Evolutionary conservation across 2,329 filamentous ascomycete genomes (phyloP).

Genomic region (Mycosphaerella sp.): DNA sequence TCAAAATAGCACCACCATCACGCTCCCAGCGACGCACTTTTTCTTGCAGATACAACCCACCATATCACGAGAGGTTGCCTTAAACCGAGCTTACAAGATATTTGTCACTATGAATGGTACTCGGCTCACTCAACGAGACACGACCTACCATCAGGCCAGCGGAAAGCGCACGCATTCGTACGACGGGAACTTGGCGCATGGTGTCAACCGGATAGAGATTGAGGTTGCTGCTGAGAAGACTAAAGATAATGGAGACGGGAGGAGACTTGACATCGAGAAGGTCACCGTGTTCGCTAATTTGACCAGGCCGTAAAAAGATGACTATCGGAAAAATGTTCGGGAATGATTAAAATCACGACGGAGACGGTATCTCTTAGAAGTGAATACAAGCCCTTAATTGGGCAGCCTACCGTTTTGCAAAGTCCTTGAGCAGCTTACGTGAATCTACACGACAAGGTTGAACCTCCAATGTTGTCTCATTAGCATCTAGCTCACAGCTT

Average conservation of each 20-base stretch:
- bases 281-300: slow-evolving; percentile 71
- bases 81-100: slow-evolving; percentile 66
- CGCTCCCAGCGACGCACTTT: slow-evolving; percentile 60
- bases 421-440: too few species aligned
- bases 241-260: slow-evolving; percentile 29
- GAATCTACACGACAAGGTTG: too few species aligned
- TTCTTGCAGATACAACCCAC: slow-evolving; percentile 65
- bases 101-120: slow-evolving; percentile 66
- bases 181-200: slow-evolving; percentile 64
- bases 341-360: background rate
- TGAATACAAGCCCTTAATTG: background rate
- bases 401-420: background rate
- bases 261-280: slow-evolving; percentile 64
- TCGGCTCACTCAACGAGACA: slow-evolving; percentile 49
- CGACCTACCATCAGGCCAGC: slow-evolving; percentile 35
- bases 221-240: slow-evolving; percentile 62
- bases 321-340: background rate
- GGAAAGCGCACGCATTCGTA: slow-evolving; percentile 58
- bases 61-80: slow-evolving; percentile 52
- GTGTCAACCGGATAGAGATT: slow-evolving; percentile 72
- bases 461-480: too few species aligned
- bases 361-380: background rate
- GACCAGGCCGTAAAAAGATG: slow-evolving; percentile 36
- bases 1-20: slow-evolving; percentile 67
- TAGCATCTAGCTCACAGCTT: too few species aligned